Evolutionary conservation across 768 basidiomycete genomes (phyloP).

Genomic region (Galerina sulciceps): DNA sequence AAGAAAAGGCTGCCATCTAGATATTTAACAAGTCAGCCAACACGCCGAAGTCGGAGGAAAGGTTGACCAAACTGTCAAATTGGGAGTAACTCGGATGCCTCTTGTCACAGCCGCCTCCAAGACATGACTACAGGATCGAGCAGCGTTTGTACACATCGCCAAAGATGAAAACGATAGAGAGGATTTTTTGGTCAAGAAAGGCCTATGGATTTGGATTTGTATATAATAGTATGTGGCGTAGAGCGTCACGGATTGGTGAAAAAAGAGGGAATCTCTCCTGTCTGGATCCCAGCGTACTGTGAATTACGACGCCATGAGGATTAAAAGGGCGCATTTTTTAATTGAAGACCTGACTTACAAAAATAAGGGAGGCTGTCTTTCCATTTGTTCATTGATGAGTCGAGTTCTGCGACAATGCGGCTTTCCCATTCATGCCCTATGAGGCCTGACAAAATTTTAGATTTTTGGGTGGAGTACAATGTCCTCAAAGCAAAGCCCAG

Average conservation of each 20-base stretch:
- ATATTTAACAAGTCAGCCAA: background rate
- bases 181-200: constrained; percentile 58
- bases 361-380: constrained; percentile 62
- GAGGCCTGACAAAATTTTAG: constrained; percentile 37
- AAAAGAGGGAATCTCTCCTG: constrained; percentile 32
- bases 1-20: constrained; percentile 39
- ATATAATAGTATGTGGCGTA: constrained; percentile 48
- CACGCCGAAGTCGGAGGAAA: background rate
- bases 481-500: constrained; percentile 65
- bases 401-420: constrained; percentile 61
- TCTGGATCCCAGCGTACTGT: constrained; percentile 24
- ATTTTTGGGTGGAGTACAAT: constrained; percentile 50
- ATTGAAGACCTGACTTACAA: constrained; percentile 34
- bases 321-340: background rate
- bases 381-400: constrained; percentile 67
- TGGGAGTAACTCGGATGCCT: constrained; percentile 29
- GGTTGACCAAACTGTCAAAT: constrained; percentile 29
- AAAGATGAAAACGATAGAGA: constrained; percentile 56
- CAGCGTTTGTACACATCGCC: constrained; percentile 73
- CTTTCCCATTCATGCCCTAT: constrained; percentile 62
- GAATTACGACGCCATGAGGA: background rate
- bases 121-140: constrained; percentile 72
- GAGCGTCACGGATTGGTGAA: constrained; percentile 59
- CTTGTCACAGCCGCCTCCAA: constrained; percentile 55
- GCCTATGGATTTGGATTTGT: constrained; percentile 72